Base-by-base conservation (phyloP, 306 rosid species). In the Quercus mongolica region DNA sequence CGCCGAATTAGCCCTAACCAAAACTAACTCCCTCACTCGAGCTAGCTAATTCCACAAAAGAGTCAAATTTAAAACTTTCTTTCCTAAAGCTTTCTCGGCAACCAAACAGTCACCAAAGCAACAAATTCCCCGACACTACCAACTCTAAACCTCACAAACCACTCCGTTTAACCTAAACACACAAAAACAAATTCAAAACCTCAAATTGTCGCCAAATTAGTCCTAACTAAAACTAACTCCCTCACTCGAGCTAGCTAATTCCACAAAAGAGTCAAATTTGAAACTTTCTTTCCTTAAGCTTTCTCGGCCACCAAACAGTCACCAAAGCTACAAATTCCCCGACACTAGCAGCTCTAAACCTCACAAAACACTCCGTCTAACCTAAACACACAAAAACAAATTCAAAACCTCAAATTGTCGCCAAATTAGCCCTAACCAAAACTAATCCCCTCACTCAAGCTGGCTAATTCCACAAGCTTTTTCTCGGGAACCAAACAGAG, bases 401-500 rank as follows among this genome's bases (percentile, higher is more conserved):
- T 62, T 11, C 4, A 55, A 81, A 3, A 62, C 18, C 28, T 5
- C 10, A 81, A 71, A 51, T 26, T 79, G n/a, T 75, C 46, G 3
- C 23, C 11, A 72, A 74, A 49, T 41, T 72, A 69, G 63, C 35
- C 73, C 5, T 76, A 75, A 41, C 63, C 46, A 41, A 41, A 41
- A 41, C 46, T 41, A 7, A 41, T 41, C 12, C 46, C 46, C 46
- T 41, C 3, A 41, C 46, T 41, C 46, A 8, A 41, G 46, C 46
- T 41, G 46, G 46, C 46, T 41, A 41, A 41, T 41, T 41, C 46
- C 3, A 61, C 13, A 20, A 8, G 23, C 71, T 59, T 63, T 63
- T 41, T 41, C 76, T 57, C 7, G 74, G 76, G 70, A 76, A 69
- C 77, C 52, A 78, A 78, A 78, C 79, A 74, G 46, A 41, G 84